Base-by-base conservation (phyloP, 1,284 basidiomycete species). In the Marasmius fiardii region DNA sequence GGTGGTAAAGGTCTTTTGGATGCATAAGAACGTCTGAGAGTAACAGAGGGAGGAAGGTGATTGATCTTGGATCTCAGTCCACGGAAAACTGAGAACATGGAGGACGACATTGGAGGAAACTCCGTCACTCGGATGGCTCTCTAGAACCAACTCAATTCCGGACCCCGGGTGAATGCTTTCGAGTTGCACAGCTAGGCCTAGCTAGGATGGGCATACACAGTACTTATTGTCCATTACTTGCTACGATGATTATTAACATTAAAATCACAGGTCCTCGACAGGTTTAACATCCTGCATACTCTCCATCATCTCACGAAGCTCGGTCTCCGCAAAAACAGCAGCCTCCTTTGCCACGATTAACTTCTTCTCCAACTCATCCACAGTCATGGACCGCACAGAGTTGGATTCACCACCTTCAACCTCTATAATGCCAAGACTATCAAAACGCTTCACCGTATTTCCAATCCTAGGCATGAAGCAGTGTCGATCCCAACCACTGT, bases 401-500 rank as follows among this genome's bases (percentile, higher is more conserved):
- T n/a, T 53, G 28, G 64, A 67, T 2, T n/a, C n/a, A n/a, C n/a
- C n/a, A n/a, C 76, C 80, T 56, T 73, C 69, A 53, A 76, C 75
- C 49, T 80, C 79, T 6, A 82, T 68, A 60, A 79, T 67, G 1
- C 86, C 85, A 50, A 92, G 78, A 53, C 68, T 77, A 61, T 90
- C 86, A 61, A 91, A 92, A 37, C 82, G 77, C 57, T 73, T 74
- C 37, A 92, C 69, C 0, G 86, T 86, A 60, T 83, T 81, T 21
- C 86, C 83, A 33, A 81, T 67, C 26, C 81, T 80, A 33, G 88
- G 88, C 64, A 89, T 68, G 64, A 85, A 83, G 2, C 75, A 79
- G 58, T 79, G 73, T 14, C 78, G 76, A 66, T 90, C 89, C 90
- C 90, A 92, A n/a, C 90, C 90, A 58, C 78, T 83, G 69, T 92